A percentile compares a stretch with the other conserved stretches of the same genome.
phyloP scores from a whole-genome alignment of 2,329 filamentous ascomycete genomes.

The Colletotrichum scovillei region DNA sequence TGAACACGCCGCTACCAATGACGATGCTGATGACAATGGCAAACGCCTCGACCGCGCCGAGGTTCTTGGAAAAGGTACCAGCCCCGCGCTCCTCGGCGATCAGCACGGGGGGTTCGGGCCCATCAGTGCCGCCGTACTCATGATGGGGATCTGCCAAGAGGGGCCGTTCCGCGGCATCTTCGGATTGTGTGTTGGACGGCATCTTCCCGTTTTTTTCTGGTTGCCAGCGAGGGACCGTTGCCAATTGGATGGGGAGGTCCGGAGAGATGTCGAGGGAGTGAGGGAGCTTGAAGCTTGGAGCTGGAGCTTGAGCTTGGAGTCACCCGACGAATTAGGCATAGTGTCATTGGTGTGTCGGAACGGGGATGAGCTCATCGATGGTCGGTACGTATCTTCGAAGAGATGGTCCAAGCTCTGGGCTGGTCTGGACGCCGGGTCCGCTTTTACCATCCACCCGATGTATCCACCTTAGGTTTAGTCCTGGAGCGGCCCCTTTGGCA shows the following conservation, averaged over 20 bases:
- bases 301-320: not conserved
- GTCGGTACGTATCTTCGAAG: not conserved
- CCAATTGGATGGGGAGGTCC: slow-evolving; percentile 7
- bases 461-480: too few species aligned
- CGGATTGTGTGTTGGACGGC: slow-evolving; percentile 1
- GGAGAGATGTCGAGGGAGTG: slow-evolving; percentile 9
- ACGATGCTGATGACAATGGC: slow-evolving; percentile 72
- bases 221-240: not conserved
- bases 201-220: slow-evolving; percentile 7
- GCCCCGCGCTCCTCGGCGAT: slow-evolving; percentile 22
- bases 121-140: slow-evolving; percentile 27
- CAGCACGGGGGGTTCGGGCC: slow-evolving; percentile 13
- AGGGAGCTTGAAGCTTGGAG: slow-evolving; percentile 26
- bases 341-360: not conserved
- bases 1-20: slow-evolving; percentile 74
- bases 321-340: not conserved
- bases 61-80: slow-evolving; percentile 54
- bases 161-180: slow-evolving; percentile 19
- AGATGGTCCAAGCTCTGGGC: not conserved
- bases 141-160: slow-evolving; percentile 27
- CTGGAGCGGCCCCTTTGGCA: too few species aligned
- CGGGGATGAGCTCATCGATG: not conserved
- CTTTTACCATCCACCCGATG: not conserved
- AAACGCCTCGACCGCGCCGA: slow-evolving; percentile 62
- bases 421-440: not conserved